Base-by-base conservation (phyloP, 768 basidiomycete species). In the Rubroboletus satanas region DNA sequence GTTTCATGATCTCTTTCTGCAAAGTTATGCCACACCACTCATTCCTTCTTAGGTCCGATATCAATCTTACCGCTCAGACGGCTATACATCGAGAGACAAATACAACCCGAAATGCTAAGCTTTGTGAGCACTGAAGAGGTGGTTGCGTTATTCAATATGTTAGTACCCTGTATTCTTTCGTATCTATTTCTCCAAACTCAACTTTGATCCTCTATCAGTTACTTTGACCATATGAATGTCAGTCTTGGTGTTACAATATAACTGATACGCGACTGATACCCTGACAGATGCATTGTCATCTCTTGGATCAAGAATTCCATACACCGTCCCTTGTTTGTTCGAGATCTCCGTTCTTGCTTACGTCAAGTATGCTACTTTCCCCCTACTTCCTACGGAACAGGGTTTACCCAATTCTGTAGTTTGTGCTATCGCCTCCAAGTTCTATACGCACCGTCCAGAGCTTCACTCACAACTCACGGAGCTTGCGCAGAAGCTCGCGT, bases 261-360 rank as follows among this genome's bases (percentile, higher is more conserved):
- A 28, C 35, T 23, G 18, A 17, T 18, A 17, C 23, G 11, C 21
- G 44, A 53, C 41, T 68, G 54, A 60, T 49, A 59, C 44, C 23
- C 42, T 46, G 39, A 42, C 57, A 93, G 88, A 82, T 83, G 73
- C 91, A 93, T 59, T 84, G 85, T 52, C 86, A 87, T 51, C 74
- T 98, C 45, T 74, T 99, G 46, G 92, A 96, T 62, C 80, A 82
- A 39, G 83, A 88, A 46, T 94, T 96, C 71, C 97, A 98, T 71
- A 97, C 96, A 0, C 94, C 96, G 1, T 84, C 92, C 4, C 81
- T 97, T 36, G 91, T 98, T 15, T 95, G 95, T 66, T 93, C 91
- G 28, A 85, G 97, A 23, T 94, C 91, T 36, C 96, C 96, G 0
- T 98, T 99, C 74, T 73, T 99, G 45, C 79, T 98, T 52, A 98